Evolutionary conservation across 2,329 filamentous ascomycete genomes (phyloP).

Genomic region (Penicillium polonicum): DNA sequence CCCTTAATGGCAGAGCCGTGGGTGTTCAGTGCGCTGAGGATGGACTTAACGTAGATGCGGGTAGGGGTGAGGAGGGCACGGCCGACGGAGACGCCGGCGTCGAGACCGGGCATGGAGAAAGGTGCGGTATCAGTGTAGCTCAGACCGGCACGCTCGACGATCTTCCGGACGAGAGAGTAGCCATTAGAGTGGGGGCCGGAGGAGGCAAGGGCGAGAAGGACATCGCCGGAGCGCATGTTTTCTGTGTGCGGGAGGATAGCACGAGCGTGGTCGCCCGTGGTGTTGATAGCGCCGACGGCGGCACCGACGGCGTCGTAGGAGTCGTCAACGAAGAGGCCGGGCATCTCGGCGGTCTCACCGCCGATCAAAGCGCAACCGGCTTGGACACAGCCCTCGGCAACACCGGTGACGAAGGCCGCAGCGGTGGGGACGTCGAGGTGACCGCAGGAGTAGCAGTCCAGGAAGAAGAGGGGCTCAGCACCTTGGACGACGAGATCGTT

Average conservation of each 20-base stretch:
- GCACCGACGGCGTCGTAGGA: conserved; percentile 93
- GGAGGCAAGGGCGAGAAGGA: conserved; percentile 81
- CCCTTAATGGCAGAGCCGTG: conserved; percentile 69
- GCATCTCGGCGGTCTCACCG: conserved; percentile 98
- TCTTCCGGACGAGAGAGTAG: conserved; percentile 91
- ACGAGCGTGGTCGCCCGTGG: conserved; percentile 51
- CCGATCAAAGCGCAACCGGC: conserved; percentile 90
- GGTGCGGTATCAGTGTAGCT: conserved; percentile 71
- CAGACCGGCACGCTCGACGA: conserved; percentile 72
- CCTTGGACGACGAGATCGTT: conserved; percentile 97
- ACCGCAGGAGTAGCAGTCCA: conserved; percentile 96
- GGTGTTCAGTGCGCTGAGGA: conserved; percentile 63
- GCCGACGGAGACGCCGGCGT: conserved; percentile 64
- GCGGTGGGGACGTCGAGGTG: conserved; percentile 76
- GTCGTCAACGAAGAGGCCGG: conserved; percentile 82
- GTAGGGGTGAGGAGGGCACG: conserved; percentile 82
- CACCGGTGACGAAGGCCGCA: conserved; percentile 83
- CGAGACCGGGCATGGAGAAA: conserved; percentile 67
- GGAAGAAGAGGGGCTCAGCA: conserved; percentile 90
- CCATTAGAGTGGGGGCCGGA: conserved; percentile 94
- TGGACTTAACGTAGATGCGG: conserved; percentile 83
- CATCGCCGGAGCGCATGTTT: conserved; percentile 76
- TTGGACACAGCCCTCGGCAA: conserved; percentile 81
- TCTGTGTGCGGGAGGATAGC: conserved; percentile 72
- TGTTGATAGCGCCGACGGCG: conserved; percentile 77